phyloP scores from a whole-genome alignment of 2,329 filamentous ascomycete genomes.

The Phaeosphaeriaceae sp. region DNA sequence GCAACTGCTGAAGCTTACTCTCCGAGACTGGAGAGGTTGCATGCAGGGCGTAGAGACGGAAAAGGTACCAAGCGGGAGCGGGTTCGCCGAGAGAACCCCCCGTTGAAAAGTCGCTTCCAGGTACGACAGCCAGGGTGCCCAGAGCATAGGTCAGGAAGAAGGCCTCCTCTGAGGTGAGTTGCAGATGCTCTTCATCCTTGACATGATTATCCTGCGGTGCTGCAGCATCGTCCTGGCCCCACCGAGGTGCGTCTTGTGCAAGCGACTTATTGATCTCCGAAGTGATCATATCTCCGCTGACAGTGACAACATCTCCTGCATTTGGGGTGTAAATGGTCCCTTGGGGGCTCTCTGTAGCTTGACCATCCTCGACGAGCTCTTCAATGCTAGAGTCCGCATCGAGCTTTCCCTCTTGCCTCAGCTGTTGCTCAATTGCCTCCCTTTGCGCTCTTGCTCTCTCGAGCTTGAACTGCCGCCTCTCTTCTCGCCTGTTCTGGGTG shows the following conservation, averaged over 20 bases:
- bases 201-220: slow-evolving; percentile 21
- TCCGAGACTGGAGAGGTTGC: slow-evolving; percentile 66
- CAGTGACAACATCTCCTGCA: slow-evolving; percentile 16
- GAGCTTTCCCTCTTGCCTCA: slow-evolving; percentile 60
- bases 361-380: slow-evolving; percentile 40
- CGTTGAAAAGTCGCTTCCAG: slow-evolving; percentile 40
- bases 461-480: slow-evolving; percentile 85
- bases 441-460: slow-evolving; percentile 88
- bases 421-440: slow-evolving; percentile 78
- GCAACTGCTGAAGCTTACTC: slow-evolving; percentile 10
- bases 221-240: slow-evolving; percentile 11
- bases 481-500: slow-evolving; percentile 77
- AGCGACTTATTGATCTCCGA: slow-evolving; percentile 20
- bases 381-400: slow-evolving; percentile 28
- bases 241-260: slow-evolving; percentile 7
- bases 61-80: slow-evolving; percentile 30
- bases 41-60: slow-evolving; percentile 68
- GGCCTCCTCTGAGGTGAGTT: slow-evolving; percentile 86
- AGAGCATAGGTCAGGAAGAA: slow-evolving; percentile 88
- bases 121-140: slow-evolving; percentile 74
- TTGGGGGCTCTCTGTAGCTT: slow-evolving; percentile 24
- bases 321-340: slow-evolving; percentile 26
- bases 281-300: slow-evolving; percentile 14
- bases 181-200: slow-evolving; percentile 78
- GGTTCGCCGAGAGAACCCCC: slow-evolving; percentile 59